A percentile compares a stretch with the other conserved stretches of the same genome.
Conservation (phyloP, 139 green algal species). For the Diplosphaera chodatii region DNA sequence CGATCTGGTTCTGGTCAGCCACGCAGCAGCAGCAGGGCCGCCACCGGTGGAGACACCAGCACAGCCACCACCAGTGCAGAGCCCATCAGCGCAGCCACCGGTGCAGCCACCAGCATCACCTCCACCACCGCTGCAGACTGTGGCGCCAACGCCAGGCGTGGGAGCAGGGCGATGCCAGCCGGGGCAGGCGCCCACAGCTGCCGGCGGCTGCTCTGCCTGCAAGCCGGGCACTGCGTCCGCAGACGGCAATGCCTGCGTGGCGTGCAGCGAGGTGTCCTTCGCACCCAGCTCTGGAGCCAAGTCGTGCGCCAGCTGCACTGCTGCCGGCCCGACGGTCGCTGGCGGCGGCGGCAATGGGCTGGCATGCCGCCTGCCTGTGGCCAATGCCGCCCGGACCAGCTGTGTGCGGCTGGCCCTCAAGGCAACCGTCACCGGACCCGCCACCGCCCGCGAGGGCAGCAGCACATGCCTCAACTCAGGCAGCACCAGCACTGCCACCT, state of each 20-base stretch:
- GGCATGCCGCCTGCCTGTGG: neutral
- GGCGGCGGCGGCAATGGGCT: no score
- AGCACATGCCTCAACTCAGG: neutral
- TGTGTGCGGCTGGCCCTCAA: neutral
- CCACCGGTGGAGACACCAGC: no score
- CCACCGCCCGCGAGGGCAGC: no score
- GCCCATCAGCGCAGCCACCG: no score
- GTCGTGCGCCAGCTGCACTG: neutral
- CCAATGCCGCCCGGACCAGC: neutral
- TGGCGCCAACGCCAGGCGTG: no score
- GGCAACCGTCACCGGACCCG: neutral
- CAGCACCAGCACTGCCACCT: neutral
- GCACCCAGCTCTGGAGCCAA: no score
- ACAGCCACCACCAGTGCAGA: neutral
- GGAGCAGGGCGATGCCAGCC: neutral
- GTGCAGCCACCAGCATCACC: no score
- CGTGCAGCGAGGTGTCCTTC: neutral
- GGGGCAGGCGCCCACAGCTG: no score
- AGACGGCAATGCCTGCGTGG: neutral
- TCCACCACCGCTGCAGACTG: no score
- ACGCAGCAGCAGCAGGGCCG: neutral
- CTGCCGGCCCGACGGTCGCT: no score
- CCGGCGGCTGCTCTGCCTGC: neutral
- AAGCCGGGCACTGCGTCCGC: neutral
- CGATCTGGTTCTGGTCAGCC: neutral